Conservation (phyloP, 1,284 basidiomycete species). For the Ganoderma sinense region DNA sequence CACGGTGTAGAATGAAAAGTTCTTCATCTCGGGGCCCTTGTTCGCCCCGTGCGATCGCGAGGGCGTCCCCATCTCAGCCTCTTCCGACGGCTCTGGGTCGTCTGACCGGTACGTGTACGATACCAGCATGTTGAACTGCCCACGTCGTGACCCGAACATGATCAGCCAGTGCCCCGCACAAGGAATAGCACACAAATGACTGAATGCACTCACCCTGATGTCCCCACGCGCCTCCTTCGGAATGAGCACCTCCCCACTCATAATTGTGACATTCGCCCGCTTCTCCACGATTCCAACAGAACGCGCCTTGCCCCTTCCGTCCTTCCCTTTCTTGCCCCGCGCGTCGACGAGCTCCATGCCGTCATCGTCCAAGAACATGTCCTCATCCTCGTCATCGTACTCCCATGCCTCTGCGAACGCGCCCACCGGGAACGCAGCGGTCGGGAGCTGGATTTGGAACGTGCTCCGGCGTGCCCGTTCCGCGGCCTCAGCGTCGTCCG, state of each 20-base stretch:
- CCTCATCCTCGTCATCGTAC: constrained; percentile 92
- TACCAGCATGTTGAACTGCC: constrained; percentile 90
- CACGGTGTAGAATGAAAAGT: constrained; percentile 86
- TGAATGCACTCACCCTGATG: constrained; percentile 64
- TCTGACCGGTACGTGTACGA: constrained; percentile 93
- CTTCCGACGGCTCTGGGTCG: constrained; percentile 69
- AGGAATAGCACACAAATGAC: background rate
- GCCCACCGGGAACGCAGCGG: constrained; percentile 79
- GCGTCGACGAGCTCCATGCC: constrained; percentile 51
- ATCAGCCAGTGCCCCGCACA: background rate
- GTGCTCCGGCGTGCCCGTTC: constrained; percentile 71
- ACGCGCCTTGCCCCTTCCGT: constrained; percentile 61
- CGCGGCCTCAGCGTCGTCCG: constrained; percentile 43
- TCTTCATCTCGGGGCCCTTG: constrained; percentile 75
- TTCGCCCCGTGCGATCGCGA: constrained; percentile 48
- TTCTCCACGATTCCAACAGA: constrained; percentile 84
- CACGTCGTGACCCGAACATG: constrained; percentile 28
- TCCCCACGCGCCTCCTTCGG: constrained; percentile 77
- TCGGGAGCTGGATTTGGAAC: constrained; percentile 81
- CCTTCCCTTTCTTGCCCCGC: constrained; percentile 48
- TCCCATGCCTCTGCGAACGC: constrained; percentile 96
- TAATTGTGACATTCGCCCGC: constrained; percentile 86
- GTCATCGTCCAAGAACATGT: constrained; percentile 82
- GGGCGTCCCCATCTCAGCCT: constrained; percentile 59
- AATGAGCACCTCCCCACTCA: constrained; percentile 85